Evolutionary conservation across 768 basidiomycete genomes (phyloP).

Genomic region (Suillus brevipes): DNA sequence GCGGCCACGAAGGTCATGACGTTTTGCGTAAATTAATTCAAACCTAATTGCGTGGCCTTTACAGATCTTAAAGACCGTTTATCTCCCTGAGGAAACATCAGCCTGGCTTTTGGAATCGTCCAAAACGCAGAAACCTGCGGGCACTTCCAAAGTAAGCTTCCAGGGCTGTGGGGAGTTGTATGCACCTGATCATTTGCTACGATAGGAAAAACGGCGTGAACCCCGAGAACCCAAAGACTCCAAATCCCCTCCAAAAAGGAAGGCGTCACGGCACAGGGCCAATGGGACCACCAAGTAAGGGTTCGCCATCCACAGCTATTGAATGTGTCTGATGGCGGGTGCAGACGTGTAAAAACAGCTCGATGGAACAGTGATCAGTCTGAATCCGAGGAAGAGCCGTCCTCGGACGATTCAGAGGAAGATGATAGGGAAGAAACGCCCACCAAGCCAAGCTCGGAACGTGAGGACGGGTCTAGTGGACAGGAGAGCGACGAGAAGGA

Average conservation of each 20-base stretch:
- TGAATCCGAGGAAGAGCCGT: conserved; percentile 28
- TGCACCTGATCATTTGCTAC: conserved; percentile 3
- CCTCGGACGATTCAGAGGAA: conserved; percentile 33
- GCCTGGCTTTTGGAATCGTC: conserved; percentile 57
- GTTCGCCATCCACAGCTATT: not conserved
- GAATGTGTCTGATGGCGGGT: conserved; percentile 12
- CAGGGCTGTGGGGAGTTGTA: not conserved
- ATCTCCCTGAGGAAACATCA: conserved; percentile 61
- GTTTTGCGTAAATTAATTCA: not conserved
- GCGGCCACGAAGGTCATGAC: conserved; percentile 58
- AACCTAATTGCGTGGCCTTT: conserved; percentile 4
- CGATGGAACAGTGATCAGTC: conserved; percentile 35
- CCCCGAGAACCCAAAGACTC: conserved; percentile 48
- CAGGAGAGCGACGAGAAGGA: conserved; percentile 31
- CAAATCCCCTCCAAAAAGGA: conserved; percentile 55
- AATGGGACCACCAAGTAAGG: conserved; percentile 31
- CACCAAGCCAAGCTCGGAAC: conserved; percentile 37
- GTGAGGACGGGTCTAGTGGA: conserved; percentile 37
- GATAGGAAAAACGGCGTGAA: conserved; percentile 40
- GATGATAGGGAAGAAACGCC: conserved; percentile 40
- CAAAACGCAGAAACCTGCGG: conserved; percentile 37
- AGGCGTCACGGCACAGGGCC: conserved; percentile 39
- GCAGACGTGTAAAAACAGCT: conserved; percentile 29
- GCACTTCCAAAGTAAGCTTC: conserved; percentile 28
- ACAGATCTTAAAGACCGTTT: conserved; percentile 68